Evolutionary conservation across 179 eudicot genomes (phyloP), one percentile per base, ranked within the genome.

Genomic region (Actinidia polygama): DNA sequence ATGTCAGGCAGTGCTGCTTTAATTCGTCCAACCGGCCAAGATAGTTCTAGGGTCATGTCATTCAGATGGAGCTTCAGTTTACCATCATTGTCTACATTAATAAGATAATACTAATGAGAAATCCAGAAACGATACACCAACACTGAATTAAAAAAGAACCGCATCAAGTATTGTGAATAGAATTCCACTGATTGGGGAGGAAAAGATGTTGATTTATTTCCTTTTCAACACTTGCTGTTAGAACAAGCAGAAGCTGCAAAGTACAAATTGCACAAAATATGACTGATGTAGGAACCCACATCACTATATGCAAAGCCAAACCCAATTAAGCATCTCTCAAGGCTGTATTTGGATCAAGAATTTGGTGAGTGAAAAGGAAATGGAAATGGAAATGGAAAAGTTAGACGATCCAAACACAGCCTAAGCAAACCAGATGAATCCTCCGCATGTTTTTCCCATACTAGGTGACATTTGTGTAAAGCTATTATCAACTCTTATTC

Each of bases 21-120:
- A 53, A 95, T 81, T 83, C 81, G 91, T 78, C 78, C 91, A 81
- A 93, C 83, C 10, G 95, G 87, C 99, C 99, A 96, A 3, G 96
- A 93, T 83, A 96, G 92, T 64, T 93, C 95, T 78, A 96, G 85
- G 54, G 49, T 89, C 91, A 87, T 68, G 80, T 95, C 99, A 92
- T 92, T 93, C 83, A 95, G 91, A 55, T 86, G 88, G 71, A 96
- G 91, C 76, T 80, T 92, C 23, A 96, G 88, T 64, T 82, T 85
- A 81, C 92, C 92, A 55, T 87, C 91, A 72, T 84, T 82, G 62
- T 92, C 96, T 94, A 84, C 54, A 26, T 10, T 36, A 74, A 85
- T 26, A 77, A 81, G 83, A 81, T 75, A 24, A 73, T 66, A 63
- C 51, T 62, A 19, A 59, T 59, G 44, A 73, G 62, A 63, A 21